A percentile compares a stretch with the other conserved stretches of the same genome.
Conservation (phyloP, 2,329 filamentous ascomycete species). For the Corinectria fuckeliana region DNA sequence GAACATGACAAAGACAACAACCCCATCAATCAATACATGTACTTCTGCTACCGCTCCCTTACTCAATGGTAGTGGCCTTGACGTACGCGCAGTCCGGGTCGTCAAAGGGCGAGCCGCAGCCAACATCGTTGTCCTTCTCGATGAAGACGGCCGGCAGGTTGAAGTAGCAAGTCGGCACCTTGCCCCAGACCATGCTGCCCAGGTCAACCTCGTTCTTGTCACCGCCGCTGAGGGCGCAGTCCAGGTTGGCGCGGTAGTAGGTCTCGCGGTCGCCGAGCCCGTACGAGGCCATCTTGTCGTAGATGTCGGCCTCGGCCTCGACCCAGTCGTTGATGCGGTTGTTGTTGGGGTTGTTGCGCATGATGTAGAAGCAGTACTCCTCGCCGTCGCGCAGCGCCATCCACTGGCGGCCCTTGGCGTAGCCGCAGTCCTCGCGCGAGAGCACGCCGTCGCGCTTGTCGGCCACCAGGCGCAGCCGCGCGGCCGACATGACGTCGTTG, state of each 20-base stretch:
- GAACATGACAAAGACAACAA: no score
- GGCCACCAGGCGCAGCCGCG: conserved; percentile 15
- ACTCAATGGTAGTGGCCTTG: neutral
- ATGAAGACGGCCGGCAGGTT: conserved; percentile 19
- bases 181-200: conserved; percentile 2
- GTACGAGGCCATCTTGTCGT: conserved; percentile 25
- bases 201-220: neutral
- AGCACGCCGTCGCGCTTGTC: conserved; percentile 19
- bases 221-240: neutral
- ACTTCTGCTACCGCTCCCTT: neutral
- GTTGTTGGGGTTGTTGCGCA: conserved; percentile 2
- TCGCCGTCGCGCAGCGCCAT: conserved; percentile 14
- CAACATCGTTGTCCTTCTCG: conserved; percentile 10
- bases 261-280: conserved; percentile 19
- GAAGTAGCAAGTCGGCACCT: conserved; percentile 22
- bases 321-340: conserved; percentile 6
- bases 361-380: conserved; percentile 29
- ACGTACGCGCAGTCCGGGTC: conserved; percentile 1
- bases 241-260: conserved; percentile 1
- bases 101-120: neutral
- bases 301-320: conserved; percentile 12
- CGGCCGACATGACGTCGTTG: conserved; percentile 30
- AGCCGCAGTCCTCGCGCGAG: conserved; percentile 18
- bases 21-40: no score
- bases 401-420: conserved; percentile 22